Evolutionary conservation across 352 stramenopile species (phyloP).

Genomic region (Phytophthora rubi): DNA sequence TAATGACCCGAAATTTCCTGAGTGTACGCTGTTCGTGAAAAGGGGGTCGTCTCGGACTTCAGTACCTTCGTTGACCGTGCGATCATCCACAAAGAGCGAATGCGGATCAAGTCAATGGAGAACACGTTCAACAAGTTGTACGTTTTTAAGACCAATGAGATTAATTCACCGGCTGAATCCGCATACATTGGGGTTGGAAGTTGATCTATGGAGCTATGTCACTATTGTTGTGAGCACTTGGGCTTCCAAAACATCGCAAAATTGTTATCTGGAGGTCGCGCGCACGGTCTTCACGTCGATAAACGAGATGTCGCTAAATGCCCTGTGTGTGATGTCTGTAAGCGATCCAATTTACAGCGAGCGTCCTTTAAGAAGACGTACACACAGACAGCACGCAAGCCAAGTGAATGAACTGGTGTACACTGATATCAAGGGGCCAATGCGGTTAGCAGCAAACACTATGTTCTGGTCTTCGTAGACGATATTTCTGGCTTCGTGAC

Average conservation of each 20-base stretch:
- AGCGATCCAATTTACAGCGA: slow-evolving; percentile 10
- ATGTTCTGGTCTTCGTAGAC: slow-evolving; percentile 19
- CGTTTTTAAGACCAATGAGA: slow-evolving; percentile 6
- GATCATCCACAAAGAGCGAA: slow-evolving; percentile 2
- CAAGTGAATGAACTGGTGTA: slow-evolving; percentile 14
- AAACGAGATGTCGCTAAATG: slow-evolving; percentile 7
- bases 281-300: neutral
- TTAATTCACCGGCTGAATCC: slow-evolving; percentile 7
- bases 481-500: slow-evolving; percentile 9
- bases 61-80: slow-evolving; percentile 7
- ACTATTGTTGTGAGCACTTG: slow-evolving; percentile 9
- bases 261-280: slow-evolving; percentile 2
- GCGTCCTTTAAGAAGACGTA: slow-evolving; percentile 6
- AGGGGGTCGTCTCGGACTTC: slow-evolving; percentile 1
- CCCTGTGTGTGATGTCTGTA: slow-evolving; percentile 11
- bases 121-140: slow-evolving; percentile 10
- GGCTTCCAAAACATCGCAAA: slow-evolving; percentile 14
- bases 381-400: slow-evolving; percentile 2
- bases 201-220: slow-evolving; percentile 8
- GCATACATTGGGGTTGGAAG: slow-evolving; percentile 6
- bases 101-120: slow-evolving; percentile 5
- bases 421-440: slow-evolving; percentile 20
- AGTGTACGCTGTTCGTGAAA: neutral
- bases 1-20: neutral
- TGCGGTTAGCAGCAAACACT: slow-evolving; percentile 4